phyloP scores from a whole-genome alignment of 1,284 basidiomycete species.

The Leucoagaricus sp. region DNA sequence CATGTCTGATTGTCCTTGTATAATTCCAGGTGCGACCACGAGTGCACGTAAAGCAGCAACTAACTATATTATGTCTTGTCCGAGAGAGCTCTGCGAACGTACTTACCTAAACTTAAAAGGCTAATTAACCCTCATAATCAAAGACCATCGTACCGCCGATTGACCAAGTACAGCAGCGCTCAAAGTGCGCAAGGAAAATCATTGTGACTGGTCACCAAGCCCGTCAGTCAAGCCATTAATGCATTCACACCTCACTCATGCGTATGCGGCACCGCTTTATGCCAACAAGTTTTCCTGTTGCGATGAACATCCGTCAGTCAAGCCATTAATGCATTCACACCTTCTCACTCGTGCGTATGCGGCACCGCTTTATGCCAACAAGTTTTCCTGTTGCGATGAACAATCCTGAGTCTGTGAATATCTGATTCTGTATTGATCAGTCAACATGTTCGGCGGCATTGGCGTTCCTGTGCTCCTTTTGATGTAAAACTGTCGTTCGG shows the following conservation, averaged over 20 bases:
- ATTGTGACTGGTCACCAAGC: background rate
- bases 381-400: background rate
- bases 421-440: background rate
- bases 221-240: background rate
- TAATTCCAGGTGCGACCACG: conserved; percentile 4
- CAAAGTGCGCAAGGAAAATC: background rate
- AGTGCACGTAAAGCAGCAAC: background rate
- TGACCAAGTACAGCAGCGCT: background rate
- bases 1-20: background rate
- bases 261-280: background rate
- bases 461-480: conserved; percentile 11
- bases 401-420: conserved; percentile 11
- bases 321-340: background rate
- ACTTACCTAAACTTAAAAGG: conserved; percentile 12
- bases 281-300: background rate
- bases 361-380: background rate
- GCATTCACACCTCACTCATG: background rate
- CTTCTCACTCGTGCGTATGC: conserved; percentile 5
- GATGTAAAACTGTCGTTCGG: background rate
- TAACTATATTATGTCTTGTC: background rate
- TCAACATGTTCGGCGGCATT: conserved; percentile 11
- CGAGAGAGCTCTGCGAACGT: background rate
- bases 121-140: conserved; percentile 9
- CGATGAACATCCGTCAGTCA: background rate
- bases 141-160: conserved; percentile 8